These are phyloP conservation scores for Rosa persica DNA, from an alignment of 306 rosid genomes.

Conservation along the genomic window DNA sequence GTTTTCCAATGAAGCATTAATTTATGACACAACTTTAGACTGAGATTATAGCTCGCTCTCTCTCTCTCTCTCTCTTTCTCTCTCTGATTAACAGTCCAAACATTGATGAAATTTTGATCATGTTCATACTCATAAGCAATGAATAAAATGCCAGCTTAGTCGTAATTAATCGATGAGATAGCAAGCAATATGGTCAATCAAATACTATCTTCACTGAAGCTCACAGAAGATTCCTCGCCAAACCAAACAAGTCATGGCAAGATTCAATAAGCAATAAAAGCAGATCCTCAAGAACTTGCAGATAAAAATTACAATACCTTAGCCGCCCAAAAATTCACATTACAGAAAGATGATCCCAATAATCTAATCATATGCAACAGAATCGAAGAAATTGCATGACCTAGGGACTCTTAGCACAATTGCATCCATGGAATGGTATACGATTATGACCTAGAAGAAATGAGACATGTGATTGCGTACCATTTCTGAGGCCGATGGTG, in stretches of 20 bases:
- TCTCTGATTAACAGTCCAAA: not conserved
- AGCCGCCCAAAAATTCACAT: not conserved
- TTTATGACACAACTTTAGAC: not conserved
- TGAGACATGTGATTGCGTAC: conserved; percentile 29
- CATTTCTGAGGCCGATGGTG: conserved; percentile 62
- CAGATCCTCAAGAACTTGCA: not conserved
- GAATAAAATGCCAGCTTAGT: not conserved
- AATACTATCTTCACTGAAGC: not conserved
- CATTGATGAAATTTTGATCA: not conserved
- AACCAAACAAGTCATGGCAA: not conserved
- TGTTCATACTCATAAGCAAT: not conserved
- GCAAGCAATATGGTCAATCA: not conserved
- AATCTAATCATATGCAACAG: not conserved
- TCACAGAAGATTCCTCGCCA: not conserved
- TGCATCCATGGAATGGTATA: not conserved
- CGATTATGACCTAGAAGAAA: not conserved
- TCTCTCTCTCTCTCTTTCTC: not conserved
- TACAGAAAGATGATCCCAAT: not conserved
- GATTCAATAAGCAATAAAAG: not conserved
- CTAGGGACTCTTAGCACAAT: not conserved
- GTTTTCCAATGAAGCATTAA: not conserved
- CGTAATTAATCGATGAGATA: not conserved
- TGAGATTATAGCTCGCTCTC: not conserved
- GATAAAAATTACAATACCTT: not conserved
- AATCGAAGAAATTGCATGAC: not conserved